Evolutionary conservation across 2,329 filamentous ascomycete species (phyloP), one percentile per base, ranked within the genome.

Genomic region (Pseudovirgaria hyperparasitica): DNA sequence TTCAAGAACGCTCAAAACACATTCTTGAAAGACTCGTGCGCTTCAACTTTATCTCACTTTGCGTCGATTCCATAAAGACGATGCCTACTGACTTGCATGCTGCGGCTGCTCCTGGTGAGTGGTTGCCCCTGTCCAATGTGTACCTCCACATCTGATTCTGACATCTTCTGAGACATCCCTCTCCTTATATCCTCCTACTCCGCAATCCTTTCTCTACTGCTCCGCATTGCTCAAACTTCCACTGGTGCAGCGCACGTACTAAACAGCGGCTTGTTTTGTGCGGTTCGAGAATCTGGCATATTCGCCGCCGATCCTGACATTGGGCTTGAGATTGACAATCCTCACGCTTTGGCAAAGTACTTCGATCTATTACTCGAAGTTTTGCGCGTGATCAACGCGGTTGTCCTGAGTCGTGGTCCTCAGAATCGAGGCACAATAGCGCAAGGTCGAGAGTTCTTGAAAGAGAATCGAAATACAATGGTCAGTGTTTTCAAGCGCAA

Each of bases 231-330:
- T 29, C 82, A 92, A 50, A 87, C 79, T 2, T 76, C 80, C 31
- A 61, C 69, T n/a, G 92, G 90, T 16, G 86, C 90, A 24, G 78
- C 77, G 31, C 74, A 82, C 36, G 73, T 94, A n/a, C 65, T 96
- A 22, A 85, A 92, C 43, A 81, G 82, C 6, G 87, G 87, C 35
- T 67, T 98, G 5, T 87, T 98, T 60, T 70, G 76, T 23, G 70
- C 82, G 0, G 62, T 96, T 16, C 78, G 80, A 35, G 71, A 78
- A 30, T 92, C 85, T 1, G 72, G 75, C n/a, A 67, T 96, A 13
- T 98, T 96, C 51, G 65, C 75, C 6, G 80, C 81, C 9, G 90
- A 98, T 50, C 90, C 90, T 1, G 90, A 98, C 52, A 73, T 98
- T 29, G 85, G 92, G 33, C 73, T 86, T 31, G 68, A 82, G 39